phyloP scores from a whole-genome alignment of 805 yeast genomes.

The Metschnikowia corniflorae region DNA sequence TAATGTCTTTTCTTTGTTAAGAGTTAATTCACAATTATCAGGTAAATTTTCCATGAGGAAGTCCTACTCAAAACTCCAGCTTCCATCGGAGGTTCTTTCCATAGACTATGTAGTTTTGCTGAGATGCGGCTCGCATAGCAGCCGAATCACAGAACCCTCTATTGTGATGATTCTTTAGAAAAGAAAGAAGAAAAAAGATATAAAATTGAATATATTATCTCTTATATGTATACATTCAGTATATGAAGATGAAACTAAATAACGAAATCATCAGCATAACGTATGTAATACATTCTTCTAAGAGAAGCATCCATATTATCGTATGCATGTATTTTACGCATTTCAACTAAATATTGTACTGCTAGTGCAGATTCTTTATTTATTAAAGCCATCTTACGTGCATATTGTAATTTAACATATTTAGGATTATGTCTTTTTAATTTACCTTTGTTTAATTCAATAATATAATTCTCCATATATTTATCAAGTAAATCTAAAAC shows the following conservation, averaged over 20 bases:
- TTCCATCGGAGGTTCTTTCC: too few species aligned
- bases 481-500: constrained; percentile 1
- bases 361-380: not conserved
- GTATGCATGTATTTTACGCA: not conserved
- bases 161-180: too few species aligned
- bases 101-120: too few species aligned
- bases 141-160: too few species aligned
- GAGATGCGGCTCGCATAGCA: too few species aligned
- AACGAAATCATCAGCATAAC: constrained; percentile 1
- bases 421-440: not conserved
- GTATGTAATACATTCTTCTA: not conserved
- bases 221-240: not conserved
- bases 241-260: not conserved
- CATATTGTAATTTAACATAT: not conserved
- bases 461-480: constrained; percentile 1
- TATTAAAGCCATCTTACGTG: not conserved
- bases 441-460: not conserved
- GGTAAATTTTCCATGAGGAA: too few species aligned
- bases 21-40: too few species aligned
- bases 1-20: too few species aligned
- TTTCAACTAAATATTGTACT: constrained; percentile 1
- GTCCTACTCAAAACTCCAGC: too few species aligned
- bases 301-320: not conserved
- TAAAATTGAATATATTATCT: not conserved
- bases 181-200: too few species aligned